Evolutionary conservation across 345 rosid genomes (phyloP).

Genomic region (Bruguiera sexangula): DNA sequence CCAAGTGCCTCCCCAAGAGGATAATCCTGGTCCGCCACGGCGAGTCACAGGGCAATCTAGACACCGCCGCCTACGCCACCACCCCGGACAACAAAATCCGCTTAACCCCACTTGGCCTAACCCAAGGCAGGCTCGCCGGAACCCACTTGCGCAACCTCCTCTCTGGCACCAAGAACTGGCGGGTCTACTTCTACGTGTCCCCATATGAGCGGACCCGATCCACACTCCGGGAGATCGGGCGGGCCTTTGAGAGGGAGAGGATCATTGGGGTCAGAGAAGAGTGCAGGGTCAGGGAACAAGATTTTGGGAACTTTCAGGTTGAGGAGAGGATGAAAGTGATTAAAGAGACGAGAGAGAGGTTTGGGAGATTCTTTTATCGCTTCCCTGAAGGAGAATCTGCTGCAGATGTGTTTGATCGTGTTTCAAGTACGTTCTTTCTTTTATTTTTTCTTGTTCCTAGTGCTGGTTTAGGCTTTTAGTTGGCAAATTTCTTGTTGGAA

Average conservation of each 20-base stretch:
- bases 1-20: conserved; percentile 62
- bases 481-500: no score
- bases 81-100: conserved; percentile 89
- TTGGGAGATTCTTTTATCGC: conserved; percentile 83
- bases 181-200: conserved; percentile 86
- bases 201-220: conserved; percentile 91
- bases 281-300: conserved; percentile 75
- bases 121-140: conserved; percentile 67
- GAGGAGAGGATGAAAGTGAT: conserved; percentile 71
- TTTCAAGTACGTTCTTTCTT: conserved; percentile 57
- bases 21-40: conserved; percentile 95
- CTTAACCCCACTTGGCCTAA: conserved; percentile 50
- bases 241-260: conserved; percentile 61
- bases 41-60: conserved; percentile 84
- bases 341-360: conserved; percentile 63
- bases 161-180: conserved; percentile 47
- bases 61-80: conserved; percentile 70
- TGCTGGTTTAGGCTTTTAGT: no score
- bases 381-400: conserved; percentile 99
- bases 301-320: conserved; percentile 94
- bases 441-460: neutral
- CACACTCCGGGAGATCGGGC: conserved; percentile 75
- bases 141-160: conserved; percentile 44
- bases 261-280: conserved; percentile 58
- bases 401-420: conserved; percentile 95